Conservation (phyloP, 495 filamentous ascomycete species). For the Aspergillus sclerotioniger region DNA sequence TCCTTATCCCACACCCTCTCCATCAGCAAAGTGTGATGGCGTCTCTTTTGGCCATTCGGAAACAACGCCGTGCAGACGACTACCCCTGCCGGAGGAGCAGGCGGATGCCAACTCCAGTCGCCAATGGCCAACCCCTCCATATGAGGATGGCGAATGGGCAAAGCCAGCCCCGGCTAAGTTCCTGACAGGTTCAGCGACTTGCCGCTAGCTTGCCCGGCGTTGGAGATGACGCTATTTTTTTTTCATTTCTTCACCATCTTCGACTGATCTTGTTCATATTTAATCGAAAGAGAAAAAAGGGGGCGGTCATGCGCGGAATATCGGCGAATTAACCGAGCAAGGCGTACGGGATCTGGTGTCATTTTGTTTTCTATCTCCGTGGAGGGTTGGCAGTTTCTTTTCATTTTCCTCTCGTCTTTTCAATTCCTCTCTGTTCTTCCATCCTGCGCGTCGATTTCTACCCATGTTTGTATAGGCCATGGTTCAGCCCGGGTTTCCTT, state of each 20-base stretch:
- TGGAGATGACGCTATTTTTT: slow-evolving; percentile 10
- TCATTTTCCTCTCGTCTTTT: slow-evolving; percentile 19
- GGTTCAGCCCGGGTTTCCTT: slow-evolving; percentile 22
- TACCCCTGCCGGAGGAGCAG: slow-evolving; percentile 60
- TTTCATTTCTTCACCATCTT: slow-evolving; percentile 19
- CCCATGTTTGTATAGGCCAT: slow-evolving; percentile 20
- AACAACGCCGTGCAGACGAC: slow-evolving; percentile 46
- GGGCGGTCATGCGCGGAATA: slow-evolving; percentile 27
- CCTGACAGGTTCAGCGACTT: slow-evolving; percentile 53
- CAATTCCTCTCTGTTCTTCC: slow-evolving; percentile 9
- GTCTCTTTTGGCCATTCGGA: slow-evolving; percentile 63
- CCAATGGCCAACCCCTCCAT: slow-evolving; percentile 96
- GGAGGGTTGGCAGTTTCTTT: slow-evolving; percentile 28
- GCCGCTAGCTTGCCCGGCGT: slow-evolving; percentile 33
- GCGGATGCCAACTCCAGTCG: slow-evolving; percentile 54
- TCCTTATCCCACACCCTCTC: slow-evolving; percentile 89
- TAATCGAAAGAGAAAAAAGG: slow-evolving; percentile 28
- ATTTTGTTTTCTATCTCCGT: slow-evolving; percentile 19
- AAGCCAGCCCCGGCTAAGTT: slow-evolving; percentile 75
- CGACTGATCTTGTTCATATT: slow-evolving; percentile 16
- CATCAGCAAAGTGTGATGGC: slow-evolving; percentile 73
- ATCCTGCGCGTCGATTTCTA: slow-evolving; percentile 19
- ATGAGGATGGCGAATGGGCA: slow-evolving; percentile 86
- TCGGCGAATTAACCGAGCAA: slow-evolving; percentile 29
- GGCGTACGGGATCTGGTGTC: slow-evolving; percentile 41